Conservation (phyloP, 176 grass and related monocot genomes). For the Phoenix dactylifera region DNA sequence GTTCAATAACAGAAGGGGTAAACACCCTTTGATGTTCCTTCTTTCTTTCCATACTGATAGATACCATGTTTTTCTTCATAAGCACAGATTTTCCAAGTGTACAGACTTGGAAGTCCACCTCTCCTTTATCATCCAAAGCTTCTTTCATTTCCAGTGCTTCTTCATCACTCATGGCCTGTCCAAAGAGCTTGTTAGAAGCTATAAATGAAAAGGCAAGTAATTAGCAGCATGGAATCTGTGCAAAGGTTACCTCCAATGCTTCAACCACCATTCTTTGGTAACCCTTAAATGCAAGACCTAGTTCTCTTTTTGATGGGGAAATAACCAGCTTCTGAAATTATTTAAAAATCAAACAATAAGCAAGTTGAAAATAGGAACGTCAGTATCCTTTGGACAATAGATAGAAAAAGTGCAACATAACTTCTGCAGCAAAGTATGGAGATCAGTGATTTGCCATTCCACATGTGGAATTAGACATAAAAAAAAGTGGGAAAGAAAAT, state of each 20-base stretch:
- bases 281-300: slow-evolving; percentile 75
- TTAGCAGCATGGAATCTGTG: too few relatives aligned
- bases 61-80: slow-evolving; percentile 71
- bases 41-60: slow-evolving; percentile 68
- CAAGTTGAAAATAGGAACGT: not conserved
- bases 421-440: too few relatives aligned
- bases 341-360: too few relatives aligned
- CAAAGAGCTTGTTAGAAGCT: not conserved
- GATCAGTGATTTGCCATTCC: too few relatives aligned
- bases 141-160: slow-evolving; percentile 62
- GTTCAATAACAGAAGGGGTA: slow-evolving; percentile 69
- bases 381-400: not conserved
- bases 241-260: slow-evolving; percentile 48
- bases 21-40: slow-evolving; percentile 74
- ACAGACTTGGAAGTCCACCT: slow-evolving; percentile 43
- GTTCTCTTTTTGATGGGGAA: slow-evolving; percentile 66
- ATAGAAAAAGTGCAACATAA: too few relatives aligned
- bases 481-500: not conserved
- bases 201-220: too few relatives aligned
- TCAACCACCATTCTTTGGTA: slow-evolving; percentile 73
- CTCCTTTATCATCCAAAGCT: slow-evolving; percentile 52
- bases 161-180: slow-evolving; percentile 61
- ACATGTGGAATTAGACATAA: too few relatives aligned
- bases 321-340: slow-evolving; percentile 68
- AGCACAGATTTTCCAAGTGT: slow-evolving; percentile 49